These are phyloP conservation scores for Mikania micrantha DNA, from an alignment of 129 eudicot species.

Conservation along the genomic window DNA sequence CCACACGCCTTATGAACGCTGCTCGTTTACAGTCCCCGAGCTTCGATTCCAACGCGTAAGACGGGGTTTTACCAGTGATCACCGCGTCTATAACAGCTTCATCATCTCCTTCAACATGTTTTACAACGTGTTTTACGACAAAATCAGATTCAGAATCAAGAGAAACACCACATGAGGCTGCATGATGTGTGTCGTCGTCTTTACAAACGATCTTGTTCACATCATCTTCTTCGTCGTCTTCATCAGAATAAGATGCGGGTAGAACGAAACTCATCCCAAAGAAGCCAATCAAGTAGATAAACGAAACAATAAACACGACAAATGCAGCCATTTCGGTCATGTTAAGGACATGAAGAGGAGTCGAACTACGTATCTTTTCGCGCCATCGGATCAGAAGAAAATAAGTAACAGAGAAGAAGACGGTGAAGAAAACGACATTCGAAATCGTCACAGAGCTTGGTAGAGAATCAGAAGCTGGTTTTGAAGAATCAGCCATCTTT, in stretches of 20 bases:
- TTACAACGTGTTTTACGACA: no score
- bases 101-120: no score
- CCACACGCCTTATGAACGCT: constrained; percentile 42
- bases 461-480: background rate
- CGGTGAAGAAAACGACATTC: constrained; percentile 16
- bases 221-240: constrained; percentile 15
- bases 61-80: constrained; percentile 35
- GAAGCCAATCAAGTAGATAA: constrained; percentile 23
- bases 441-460: constrained; percentile 16
- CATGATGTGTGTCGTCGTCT: constrained; percentile 12
- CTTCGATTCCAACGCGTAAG: constrained; percentile 53
- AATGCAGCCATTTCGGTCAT: constrained; percentile 21
- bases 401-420: constrained; percentile 18
- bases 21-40: constrained; percentile 58
- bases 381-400: constrained; percentile 24
- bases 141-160: constrained; percentile 10
- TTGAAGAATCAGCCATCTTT: background rate
- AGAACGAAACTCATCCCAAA: constrained; percentile 20
- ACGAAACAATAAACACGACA: constrained; percentile 1
- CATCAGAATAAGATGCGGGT: background rate
- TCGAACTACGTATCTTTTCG: constrained; percentile 23
- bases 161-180: background rate
- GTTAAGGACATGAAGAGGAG: constrained; percentile 14
- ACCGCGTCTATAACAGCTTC: constrained; percentile 41
- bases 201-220: background rate